These are phyloP conservation scores for Agrocybe praecox DNA, from an alignment of 768 basidiomycete species.

Conservation along the genomic window DNA sequence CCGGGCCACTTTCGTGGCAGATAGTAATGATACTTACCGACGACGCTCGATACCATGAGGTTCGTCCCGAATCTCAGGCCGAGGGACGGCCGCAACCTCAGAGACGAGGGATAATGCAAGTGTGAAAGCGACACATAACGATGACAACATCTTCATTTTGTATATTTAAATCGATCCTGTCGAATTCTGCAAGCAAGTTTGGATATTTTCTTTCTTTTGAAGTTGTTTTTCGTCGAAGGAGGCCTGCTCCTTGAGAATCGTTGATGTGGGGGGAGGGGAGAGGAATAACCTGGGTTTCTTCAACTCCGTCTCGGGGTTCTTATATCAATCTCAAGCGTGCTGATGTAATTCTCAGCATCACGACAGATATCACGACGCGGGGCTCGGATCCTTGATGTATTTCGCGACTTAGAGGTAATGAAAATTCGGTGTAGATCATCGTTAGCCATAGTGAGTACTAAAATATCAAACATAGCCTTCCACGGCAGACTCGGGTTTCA, in stretches of 20 bases:
- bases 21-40: slow-evolving; percentile 9
- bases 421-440: too few species aligned
- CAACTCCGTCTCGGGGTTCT: neutral
- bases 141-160: slow-evolving; percentile 18
- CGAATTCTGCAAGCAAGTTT: slow-evolving; percentile 7
- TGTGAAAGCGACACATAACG: slow-evolving; percentile 14
- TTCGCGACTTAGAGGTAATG: too few species aligned
- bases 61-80: slow-evolving; percentile 11
- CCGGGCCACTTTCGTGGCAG: neutral
- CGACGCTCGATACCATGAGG: slow-evolving; percentile 14
- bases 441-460: too few species aligned
- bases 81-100: slow-evolving; percentile 12
- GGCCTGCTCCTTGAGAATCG: neutral
- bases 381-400: neutral
- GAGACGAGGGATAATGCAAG: slow-evolving; percentile 16
- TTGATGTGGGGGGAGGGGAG: neutral
- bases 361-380: neutral
- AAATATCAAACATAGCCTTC: too few species aligned
- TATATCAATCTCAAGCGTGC: neutral
- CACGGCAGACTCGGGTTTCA: too few species aligned
- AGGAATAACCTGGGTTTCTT: neutral
- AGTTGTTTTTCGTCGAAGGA: slow-evolving; percentile 6
- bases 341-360: neutral
- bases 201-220: slow-evolving; percentile 7
- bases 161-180: slow-evolving; percentile 17